phyloP scores from a whole-genome alignment of 73 alveolate genomes.

The Tetrahymena elliotti region DNA sequence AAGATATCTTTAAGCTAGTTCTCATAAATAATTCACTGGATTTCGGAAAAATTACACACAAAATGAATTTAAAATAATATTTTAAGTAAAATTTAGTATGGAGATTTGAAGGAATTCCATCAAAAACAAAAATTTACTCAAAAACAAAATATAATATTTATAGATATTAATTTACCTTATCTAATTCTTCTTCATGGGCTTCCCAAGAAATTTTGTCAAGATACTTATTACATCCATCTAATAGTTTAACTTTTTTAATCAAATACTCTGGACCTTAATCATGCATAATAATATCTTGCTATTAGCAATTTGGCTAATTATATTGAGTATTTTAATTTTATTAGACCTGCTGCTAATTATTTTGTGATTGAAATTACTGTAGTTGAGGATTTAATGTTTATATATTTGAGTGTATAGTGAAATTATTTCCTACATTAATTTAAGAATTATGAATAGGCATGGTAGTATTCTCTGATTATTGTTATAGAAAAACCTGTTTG shows the following conservation, averaged over 20 bases:
- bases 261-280: background rate
- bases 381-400: background rate
- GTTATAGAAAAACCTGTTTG: background rate
- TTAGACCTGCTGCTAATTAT: background rate
- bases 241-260: background rate
- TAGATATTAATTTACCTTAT: background rate
- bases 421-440: background rate
- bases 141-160: no score
- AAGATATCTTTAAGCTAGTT: no score
- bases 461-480: background rate
- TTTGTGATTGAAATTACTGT: background rate
- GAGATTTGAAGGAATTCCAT: background rate
- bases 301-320: background rate
- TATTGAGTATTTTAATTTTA: background rate
- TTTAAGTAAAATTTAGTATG: background rate
- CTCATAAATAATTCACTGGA: no score
- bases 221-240: background rate
- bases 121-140: no score
- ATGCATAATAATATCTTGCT: background rate
- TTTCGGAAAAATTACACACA: background rate
- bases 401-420: background rate
- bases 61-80: no score
- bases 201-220: background rate
- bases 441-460: background rate
- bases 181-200: background rate